Evolutionary conservation across 352 stramenopile genomes (phyloP).

Genomic region (Pythium sukuiense): DNA sequence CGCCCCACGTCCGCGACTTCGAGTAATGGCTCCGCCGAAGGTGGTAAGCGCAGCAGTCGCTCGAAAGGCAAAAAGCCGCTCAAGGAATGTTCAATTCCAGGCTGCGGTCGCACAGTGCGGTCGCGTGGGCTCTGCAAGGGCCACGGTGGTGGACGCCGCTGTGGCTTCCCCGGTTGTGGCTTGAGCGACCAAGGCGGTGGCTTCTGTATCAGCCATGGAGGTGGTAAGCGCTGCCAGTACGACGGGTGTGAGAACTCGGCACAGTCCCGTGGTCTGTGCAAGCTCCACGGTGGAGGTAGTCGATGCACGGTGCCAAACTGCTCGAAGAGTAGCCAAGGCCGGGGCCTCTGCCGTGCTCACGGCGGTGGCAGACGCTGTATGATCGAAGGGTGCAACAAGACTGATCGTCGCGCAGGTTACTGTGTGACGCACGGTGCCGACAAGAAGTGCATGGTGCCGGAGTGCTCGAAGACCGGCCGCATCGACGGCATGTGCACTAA

Average conservation of each 20-base stretch:
- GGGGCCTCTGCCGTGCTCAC: constrained; percentile 79
- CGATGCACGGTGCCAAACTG: constrained; percentile 80
- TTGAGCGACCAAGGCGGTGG: constrained; percentile 78
- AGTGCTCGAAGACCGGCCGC: constrained; percentile 82
- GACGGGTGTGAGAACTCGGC: constrained; percentile 80
- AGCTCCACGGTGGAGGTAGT: constrained; percentile 76
- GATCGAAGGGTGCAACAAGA: constrained; percentile 86
- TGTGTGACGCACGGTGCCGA: constrained; percentile 83
- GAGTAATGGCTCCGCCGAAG: constrained; percentile 13
- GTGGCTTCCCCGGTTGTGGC: constrained; percentile 61
- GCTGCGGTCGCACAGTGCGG: constrained; percentile 72
- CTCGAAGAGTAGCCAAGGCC: constrained; percentile 86
- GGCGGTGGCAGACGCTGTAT: constrained; percentile 82
- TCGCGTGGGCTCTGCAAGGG: constrained; percentile 81
- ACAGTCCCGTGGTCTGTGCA: constrained; percentile 80
- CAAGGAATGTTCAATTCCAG: constrained; percentile 78
- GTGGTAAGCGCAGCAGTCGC: constrained; percentile 14
- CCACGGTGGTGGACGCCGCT: constrained; percentile 73
- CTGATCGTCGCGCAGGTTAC: constrained; percentile 70
- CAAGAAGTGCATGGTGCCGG: constrained; percentile 75
- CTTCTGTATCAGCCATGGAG: constrained; percentile 82
- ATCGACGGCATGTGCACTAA: constrained; percentile 85
- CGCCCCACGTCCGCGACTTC: constrained; percentile 28
- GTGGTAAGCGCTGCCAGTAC: constrained; percentile 77
- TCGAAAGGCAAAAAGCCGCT: constrained; percentile 75